These are phyloP conservation scores for Phytophthora litchii DNA, from an alignment of 352 stramenopile genomes.

Conservation along the genomic window DNA sequence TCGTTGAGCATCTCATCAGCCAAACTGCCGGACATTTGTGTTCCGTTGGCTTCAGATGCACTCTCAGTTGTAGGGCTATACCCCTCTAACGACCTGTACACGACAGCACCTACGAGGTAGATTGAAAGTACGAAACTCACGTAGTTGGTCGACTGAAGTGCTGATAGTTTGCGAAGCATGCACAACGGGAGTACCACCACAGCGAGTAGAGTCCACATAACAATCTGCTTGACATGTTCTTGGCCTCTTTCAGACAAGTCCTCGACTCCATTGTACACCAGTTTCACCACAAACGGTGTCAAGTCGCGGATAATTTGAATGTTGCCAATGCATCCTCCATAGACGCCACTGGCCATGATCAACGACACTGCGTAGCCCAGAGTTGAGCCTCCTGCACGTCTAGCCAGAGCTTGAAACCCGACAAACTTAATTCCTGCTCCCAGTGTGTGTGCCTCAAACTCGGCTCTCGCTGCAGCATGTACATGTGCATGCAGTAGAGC, in stretches of 20 bases:
- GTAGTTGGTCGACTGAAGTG: slow-evolving; percentile 67
- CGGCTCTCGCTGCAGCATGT: slow-evolving; percentile 50
- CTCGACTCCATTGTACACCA: slow-evolving; percentile 27
- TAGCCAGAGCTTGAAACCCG: slow-evolving; percentile 33
- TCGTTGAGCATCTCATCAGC: not conserved
- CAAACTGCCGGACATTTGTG: slow-evolving; percentile 11
- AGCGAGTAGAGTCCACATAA: slow-evolving; percentile 49
- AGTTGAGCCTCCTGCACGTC: slow-evolving; percentile 24
- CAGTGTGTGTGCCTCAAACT: slow-evolving; percentile 61
- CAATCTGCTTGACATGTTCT: slow-evolving; percentile 28
- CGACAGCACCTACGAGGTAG: slow-evolving; percentile 58
- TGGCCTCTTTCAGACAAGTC: slow-evolving; percentile 15
- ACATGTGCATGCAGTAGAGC: slow-evolving; percentile 61
- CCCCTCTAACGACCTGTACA: slow-evolving; percentile 43
- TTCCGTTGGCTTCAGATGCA: slow-evolving; percentile 19
- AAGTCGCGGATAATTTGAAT: slow-evolving; percentile 72
- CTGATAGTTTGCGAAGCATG: slow-evolving; percentile 64
- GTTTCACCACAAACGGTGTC: slow-evolving; percentile 51
- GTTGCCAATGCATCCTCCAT: slow-evolving; percentile 65
- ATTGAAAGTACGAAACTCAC: slow-evolving; percentile 65
- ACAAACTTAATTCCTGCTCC: slow-evolving; percentile 48
- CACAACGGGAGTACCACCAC: slow-evolving; percentile 61
- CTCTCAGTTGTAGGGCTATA: slow-evolving; percentile 7
- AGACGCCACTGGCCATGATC: slow-evolving; percentile 62
- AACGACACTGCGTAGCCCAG: slow-evolving; percentile 61